A percentile compares a stretch with the other conserved stretches of the same genome.
These are phyloP conservation scores for Aureobasidium pullulans DNA, from an alignment of 2,329 filamentous ascomycete species.

Conservation along the genomic window DNA sequence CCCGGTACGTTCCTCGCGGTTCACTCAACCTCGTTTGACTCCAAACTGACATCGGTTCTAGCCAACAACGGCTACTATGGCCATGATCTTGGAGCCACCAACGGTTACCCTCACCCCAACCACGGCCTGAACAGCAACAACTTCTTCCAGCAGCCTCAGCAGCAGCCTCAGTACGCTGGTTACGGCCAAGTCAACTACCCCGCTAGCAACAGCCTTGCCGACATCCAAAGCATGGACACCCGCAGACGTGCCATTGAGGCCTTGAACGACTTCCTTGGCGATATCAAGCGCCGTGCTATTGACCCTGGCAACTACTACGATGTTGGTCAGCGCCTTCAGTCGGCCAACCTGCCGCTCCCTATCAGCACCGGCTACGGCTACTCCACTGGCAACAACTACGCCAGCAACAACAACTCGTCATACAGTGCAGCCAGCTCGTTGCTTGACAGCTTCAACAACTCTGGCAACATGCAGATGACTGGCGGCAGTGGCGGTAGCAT, in stretches of 20 bases:
- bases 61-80: conserved; percentile 24
- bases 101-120: conserved; percentile 21
- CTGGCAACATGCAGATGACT: conserved; percentile 14
- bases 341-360: conserved; percentile 47
- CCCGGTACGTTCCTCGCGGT: conserved; percentile 11
- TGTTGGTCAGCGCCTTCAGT: conserved; percentile 80
- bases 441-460: conserved; percentile 26
- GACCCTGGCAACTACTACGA: conserved; percentile 85
- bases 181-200: conserved; percentile 42
- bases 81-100: conserved; percentile 13
- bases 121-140: conserved; percentile 21
- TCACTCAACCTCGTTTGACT: neutral
- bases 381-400: conserved; percentile 33
- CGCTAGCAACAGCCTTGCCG: conserved; percentile 27
- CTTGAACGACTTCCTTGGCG: conserved; percentile 88
- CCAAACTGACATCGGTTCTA: neutral
- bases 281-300: conserved; percentile 83
- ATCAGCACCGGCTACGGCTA: conserved; percentile 29
- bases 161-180: conserved; percentile 27
- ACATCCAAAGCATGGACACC: conserved; percentile 50
- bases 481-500: conserved; percentile 39
- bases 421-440: conserved; percentile 23
- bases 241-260: conserved; percentile 76
- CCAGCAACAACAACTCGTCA: conserved; percentile 22
- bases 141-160: conserved; percentile 21